A percentile compares a stretch with the other conserved stretches of the same genome.
phyloP scores from a whole-genome alignment of 768 basidiomycete species.

The Phaeolepiota aurea region DNA sequence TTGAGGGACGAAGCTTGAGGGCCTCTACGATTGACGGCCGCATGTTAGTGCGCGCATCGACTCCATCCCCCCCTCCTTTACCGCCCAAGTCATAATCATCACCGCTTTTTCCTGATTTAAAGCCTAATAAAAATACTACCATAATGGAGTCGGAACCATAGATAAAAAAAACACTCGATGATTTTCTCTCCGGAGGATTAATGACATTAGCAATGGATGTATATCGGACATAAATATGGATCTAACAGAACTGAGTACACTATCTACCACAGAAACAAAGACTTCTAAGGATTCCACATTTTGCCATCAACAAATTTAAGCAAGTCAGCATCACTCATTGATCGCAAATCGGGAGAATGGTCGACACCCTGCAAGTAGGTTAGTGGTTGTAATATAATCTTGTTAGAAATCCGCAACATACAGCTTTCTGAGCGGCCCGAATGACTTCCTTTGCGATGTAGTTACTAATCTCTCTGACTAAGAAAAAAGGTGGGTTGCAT shows the following conservation, averaged over 20 bases:
- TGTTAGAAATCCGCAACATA: too few species aligned
- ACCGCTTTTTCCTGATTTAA: conserved; percentile 1
- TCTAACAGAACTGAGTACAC: too few species aligned
- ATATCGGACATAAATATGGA: too few species aligned
- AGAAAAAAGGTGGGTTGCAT: conserved; percentile 1
- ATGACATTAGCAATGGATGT: too few species aligned
- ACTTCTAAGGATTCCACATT: conserved; percentile 70
- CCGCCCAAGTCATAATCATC: conserved; percentile 13
- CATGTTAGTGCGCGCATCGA: too few species aligned
- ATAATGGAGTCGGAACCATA: too few species aligned
- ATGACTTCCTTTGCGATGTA: too few species aligned
- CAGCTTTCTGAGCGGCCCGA: too few species aligned
- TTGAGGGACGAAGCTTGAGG: conserved; percentile 15
- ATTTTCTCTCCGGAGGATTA: too few species aligned
- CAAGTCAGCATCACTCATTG: conserved; percentile 48
- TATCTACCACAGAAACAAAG: too few species aligned
- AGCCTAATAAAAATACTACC: too few species aligned
- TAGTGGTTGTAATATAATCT: conserved; percentile 71
- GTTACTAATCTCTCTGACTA: conserved; percentile 75
- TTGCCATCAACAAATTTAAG: conserved; percentile 44
- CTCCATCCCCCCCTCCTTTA: conserved; percentile 12
- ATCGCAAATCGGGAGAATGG: conserved; percentile 41
- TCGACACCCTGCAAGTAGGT: conserved; percentile 44
- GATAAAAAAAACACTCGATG: too few species aligned
- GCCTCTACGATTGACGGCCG: conserved; percentile 6